Evolutionary conservation across 2,329 filamentous ascomycete genomes (phyloP), one percentile per base, ranked within the genome.

Genomic region (Blastomyces silverae): DNA sequence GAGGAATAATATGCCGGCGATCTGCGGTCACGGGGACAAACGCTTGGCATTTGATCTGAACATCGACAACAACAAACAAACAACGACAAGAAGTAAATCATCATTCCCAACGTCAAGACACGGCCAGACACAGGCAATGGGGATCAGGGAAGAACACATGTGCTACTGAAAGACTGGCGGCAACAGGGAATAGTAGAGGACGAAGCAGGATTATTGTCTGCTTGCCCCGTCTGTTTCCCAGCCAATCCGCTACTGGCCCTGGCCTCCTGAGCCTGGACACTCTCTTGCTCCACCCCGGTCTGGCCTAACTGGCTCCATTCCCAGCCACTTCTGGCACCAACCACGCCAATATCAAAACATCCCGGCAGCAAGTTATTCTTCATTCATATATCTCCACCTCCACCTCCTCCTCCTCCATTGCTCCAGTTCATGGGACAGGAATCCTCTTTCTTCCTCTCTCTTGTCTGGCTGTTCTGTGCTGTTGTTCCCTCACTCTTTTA

Each of bases 321-420:
- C 58, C 58, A 61, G 58, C 58, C 58, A 48, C 58, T 61, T 61
- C 20, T 48, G 58, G 22, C 48, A 25, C 48, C 48, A 52, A 52
- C 48, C 58, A 39, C 56, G 37, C 17, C 56, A 22, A 28, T 22
- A 37, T 37, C 31, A 39, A 57, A n/a, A 57, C 28, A 34, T 46
- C 44, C 48, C 39, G 15, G 39, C 39, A 42, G 39, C 39, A 5
- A 37, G 13, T 20, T 15, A 20, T 25, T 13, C n/a, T 13, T 11
- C 48, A 52, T 25, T 13, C 37, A n/a, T 31, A 56, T 53, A 56
- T 42, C 56, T 44, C 22, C 37, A 2, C 20, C 37, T 11, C 10
- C 28, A 8, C 8, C 13, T n/a, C 34, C 8, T 13, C n/a, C 31
- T 20, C 17, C 20, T 7, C 42, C 56, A 8, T 59, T n/a, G 20